Conservation (phyloP, 257 asterid species). For the Echium plantagineum region DNA sequence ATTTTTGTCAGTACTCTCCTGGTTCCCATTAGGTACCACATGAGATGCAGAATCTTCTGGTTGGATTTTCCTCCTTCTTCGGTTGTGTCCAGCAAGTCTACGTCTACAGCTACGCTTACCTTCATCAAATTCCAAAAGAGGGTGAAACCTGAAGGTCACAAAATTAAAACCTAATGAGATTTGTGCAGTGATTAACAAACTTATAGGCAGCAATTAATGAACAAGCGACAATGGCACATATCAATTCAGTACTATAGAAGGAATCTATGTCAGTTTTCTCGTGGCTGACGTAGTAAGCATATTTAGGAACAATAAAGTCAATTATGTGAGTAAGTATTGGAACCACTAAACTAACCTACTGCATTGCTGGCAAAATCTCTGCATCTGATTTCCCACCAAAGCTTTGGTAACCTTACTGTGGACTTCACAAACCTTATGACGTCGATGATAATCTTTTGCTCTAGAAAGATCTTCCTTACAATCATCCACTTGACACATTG, state of each 20-base stretch:
- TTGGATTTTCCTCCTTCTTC: conserved; percentile 89
- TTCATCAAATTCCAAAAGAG: conserved; percentile 80
- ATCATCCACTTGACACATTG: conserved; percentile 10
- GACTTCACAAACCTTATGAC: conserved; percentile 10
- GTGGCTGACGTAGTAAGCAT: background rate
- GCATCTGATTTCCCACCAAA: conserved; percentile 1
- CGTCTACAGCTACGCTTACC: conserved; percentile 97
- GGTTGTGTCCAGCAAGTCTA: conserved; percentile 90
- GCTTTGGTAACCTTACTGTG: conserved; percentile 5
- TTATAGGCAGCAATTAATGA: background rate
- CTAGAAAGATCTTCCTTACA: conserved; percentile 6
- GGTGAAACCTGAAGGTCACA: conserved; percentile 64
- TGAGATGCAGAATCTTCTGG: conserved; percentile 52
- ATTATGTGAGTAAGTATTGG: background rate
- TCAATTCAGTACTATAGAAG: too few relatives aligned
- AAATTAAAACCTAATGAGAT: background rate
- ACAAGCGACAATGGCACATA: background rate
- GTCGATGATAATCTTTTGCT: conserved; percentile 7
- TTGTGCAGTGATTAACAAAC: too few relatives aligned
- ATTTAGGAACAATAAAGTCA: background rate
- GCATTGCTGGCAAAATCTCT: conserved; percentile 13
- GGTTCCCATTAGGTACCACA: conserved; percentile 27
- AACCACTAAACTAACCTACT: conserved; percentile 8
- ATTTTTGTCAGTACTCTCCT: conserved; percentile 20
- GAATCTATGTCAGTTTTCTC: background rate